Conservation (phyloP, 345 rosid genomes). For the Sisymbrium altissimum region DNA sequence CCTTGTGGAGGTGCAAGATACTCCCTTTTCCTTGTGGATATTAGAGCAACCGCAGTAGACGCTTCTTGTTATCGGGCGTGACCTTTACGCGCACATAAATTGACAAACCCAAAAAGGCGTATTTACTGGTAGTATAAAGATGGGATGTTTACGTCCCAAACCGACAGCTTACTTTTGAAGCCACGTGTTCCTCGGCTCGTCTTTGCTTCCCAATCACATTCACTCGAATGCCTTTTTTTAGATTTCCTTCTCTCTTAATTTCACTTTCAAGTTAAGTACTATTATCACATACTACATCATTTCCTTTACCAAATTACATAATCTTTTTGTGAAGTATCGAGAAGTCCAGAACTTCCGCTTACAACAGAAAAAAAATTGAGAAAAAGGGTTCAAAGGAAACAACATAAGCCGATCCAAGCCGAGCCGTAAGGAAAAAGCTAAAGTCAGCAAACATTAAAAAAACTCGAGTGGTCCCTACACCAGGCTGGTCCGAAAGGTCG, state of each 20-base stretch:
- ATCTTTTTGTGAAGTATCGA: not conserved
- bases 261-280: slow-evolving; percentile 32
- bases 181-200: slow-evolving; percentile 25
- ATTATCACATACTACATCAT: not conserved
- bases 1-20: too few relatives aligned
- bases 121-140: not conserved
- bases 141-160: slow-evolving; percentile 26
- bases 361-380: not conserved
- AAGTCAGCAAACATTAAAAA: slow-evolving; percentile 17
- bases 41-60: not conserved
- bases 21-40: too few relatives aligned
- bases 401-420: not conserved
- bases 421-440: not conserved
- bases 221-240: not conserved
- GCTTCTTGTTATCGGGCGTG: not conserved
- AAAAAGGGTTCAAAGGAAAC: not conserved
- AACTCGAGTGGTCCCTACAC: slow-evolving; percentile 23
- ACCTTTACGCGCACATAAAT: not conserved
- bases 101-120: slow-evolving; percentile 2
- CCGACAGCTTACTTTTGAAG: slow-evolving; percentile 12
- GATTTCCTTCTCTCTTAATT: slow-evolving; percentile 9
- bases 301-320: not conserved
- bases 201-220: not conserved
- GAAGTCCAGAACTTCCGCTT: too few relatives aligned
- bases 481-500: slow-evolving; percentile 31